Conservation (phyloP, 2,329 filamentous ascomycete genomes). For the Pseudophaeomoniella oleicola region DNA sequence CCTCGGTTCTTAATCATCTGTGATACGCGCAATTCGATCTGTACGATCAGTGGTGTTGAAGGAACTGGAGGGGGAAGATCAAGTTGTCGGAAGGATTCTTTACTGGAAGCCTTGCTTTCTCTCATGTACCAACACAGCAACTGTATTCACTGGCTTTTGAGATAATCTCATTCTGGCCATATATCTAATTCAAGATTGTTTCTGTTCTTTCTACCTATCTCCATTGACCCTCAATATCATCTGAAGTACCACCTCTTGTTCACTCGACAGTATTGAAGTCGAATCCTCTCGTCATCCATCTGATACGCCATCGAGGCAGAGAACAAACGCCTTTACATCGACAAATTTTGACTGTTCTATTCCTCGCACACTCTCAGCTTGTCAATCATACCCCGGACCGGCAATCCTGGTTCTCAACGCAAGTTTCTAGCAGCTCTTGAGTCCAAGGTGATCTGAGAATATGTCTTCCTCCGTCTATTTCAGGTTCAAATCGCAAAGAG, state of each 20-base stretch:
- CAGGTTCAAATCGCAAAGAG: conserved; percentile 99
- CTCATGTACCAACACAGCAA: not conserved
- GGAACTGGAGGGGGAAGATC: not conserved
- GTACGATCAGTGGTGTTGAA: too few species aligned
- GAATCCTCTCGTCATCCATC: not conserved
- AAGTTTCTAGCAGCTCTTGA: not conserved
- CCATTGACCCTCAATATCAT: not conserved
- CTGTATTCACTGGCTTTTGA: not conserved
- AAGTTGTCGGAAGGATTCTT: not conserved
- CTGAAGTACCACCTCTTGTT: not conserved
- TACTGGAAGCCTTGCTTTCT: not conserved
- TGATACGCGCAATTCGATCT: too few species aligned
- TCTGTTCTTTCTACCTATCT: not conserved
- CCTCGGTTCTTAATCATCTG: too few species aligned
- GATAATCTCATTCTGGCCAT: not conserved
- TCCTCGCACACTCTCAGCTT: not conserved
- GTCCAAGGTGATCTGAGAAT: conserved; percentile 4
- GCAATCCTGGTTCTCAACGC: not conserved
- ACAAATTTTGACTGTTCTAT: too few species aligned
- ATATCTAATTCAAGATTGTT: not conserved
- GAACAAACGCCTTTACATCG: not conserved
- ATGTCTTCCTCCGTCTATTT: conserved; percentile 99
- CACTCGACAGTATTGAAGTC: too few species aligned
- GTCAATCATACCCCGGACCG: not conserved
- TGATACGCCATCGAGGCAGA: not conserved